These are phyloP conservation scores for Chalciporus sphaerocephalus DNA, from an alignment of 768 basidiomycete species.

Conservation along the genomic window DNA sequence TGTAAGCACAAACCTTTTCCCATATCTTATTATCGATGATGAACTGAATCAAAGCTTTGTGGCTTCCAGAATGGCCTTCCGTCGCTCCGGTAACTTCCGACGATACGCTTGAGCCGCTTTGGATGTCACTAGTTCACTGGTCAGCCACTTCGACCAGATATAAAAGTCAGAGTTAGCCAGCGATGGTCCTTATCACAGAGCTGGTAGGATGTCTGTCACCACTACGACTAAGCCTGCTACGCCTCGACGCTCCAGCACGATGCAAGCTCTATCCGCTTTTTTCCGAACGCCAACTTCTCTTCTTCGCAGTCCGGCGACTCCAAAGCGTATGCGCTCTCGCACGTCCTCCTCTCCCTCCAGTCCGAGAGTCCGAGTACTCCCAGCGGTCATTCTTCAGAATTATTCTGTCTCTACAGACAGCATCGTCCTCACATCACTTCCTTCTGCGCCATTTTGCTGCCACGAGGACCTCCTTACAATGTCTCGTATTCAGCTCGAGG, in stretches of 20 bases:
- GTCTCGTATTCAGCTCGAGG: constrained; percentile 49
- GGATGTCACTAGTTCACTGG: no score
- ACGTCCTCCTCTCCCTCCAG: constrained; percentile 10
- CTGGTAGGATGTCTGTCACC: constrained; percentile 8
- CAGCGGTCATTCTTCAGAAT: constrained; percentile 56
- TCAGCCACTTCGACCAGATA: not conserved
- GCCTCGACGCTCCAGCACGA: constrained; percentile 9
- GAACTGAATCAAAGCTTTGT: not conserved
- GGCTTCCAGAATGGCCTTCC: not conserved
- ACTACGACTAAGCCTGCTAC: constrained; percentile 2
- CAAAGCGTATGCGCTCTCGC: constrained; percentile 18
- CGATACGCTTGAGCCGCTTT: no score
- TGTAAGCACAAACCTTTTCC: not conserved
- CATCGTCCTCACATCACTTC: constrained; percentile 59
- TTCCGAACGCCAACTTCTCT: constrained; percentile 25
- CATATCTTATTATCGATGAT: not conserved
- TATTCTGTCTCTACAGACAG: constrained; percentile 47
- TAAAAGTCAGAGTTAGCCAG: no score
- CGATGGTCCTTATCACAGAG: not conserved
- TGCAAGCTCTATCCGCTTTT: constrained; percentile 16
- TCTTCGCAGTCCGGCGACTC: constrained; percentile 18
- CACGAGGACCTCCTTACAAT: constrained; percentile 70
- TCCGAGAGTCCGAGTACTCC: constrained; percentile 9
- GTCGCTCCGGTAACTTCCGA: not conserved
- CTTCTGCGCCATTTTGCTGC: constrained; percentile 61